Conservation (phyloP, 306 rosid genomes). For the Ziziphus jujuba region DNA sequence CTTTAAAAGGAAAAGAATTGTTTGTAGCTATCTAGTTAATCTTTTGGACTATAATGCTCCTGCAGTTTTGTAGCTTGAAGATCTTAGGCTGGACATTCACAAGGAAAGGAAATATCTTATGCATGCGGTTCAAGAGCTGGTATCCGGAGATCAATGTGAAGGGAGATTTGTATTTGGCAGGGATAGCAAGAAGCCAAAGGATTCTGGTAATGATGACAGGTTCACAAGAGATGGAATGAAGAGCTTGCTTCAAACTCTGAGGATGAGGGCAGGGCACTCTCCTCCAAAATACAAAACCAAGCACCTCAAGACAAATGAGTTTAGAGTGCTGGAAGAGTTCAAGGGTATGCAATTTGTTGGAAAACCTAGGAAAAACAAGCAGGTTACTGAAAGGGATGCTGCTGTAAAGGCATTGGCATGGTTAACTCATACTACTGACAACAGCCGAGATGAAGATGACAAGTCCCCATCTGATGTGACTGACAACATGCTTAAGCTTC, state of each 20-base stretch:
- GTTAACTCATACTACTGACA: constrained; percentile 91
- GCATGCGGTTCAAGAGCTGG: constrained; percentile 79
- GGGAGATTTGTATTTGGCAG: constrained; percentile 97
- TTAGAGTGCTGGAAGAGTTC: constrained; percentile 90
- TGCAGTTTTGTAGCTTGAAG: constrained; percentile 77
- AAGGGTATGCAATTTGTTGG: constrained; percentile 99
- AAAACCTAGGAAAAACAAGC: constrained; percentile 89
- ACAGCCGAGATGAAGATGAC: constrained; percentile 45
- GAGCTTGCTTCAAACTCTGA: constrained; percentile 83
- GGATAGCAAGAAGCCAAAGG: constrained; percentile 61
- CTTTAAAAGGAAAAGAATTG: not conserved
- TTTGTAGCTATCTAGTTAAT: not conserved
- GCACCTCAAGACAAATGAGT: constrained; percentile 93
- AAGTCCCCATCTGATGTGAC: constrained; percentile 71
- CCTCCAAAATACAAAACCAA: constrained; percentile 95
- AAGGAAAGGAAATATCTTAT: constrained; percentile 88
- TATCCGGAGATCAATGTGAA: constrained; percentile 92
- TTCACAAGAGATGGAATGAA: constrained; percentile 89
- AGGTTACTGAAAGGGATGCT: constrained; percentile 94
- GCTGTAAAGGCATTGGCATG: constrained; percentile 96
- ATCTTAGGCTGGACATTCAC: constrained; percentile 76
- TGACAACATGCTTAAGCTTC: constrained; percentile 94
- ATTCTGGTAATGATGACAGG: constrained; percentile 45
- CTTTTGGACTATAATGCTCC: constrained; percentile 8
- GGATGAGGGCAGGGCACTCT: constrained; percentile 95